Conservation (phyloP, 164 flowering plant genomes). For the Nymphaea colorata region DNA sequence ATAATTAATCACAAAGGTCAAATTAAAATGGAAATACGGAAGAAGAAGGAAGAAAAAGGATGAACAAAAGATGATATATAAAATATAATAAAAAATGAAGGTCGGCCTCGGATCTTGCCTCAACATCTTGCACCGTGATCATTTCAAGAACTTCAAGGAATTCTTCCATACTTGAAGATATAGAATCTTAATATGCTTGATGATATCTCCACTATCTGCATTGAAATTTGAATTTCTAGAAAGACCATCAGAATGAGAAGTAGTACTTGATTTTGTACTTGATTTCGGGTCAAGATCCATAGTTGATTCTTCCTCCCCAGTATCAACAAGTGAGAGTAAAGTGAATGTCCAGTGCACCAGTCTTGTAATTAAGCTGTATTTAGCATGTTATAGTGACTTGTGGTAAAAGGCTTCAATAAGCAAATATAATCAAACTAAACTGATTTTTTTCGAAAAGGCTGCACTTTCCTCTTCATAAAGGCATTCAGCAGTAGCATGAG, state of each 20-base stretch:
- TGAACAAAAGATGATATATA: too few relatives aligned
- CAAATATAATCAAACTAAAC: too few relatives aligned
- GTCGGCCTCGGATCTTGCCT: slow-evolving; percentile 57
- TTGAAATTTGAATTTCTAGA: neutral
- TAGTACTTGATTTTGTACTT: neutral
- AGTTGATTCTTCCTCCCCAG: slow-evolving; percentile 7
- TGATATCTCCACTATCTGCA: neutral
- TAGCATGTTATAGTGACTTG: too few relatives aligned
- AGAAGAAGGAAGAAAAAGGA: too few relatives aligned
- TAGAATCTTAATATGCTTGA: neutral
- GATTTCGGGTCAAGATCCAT: neutral
- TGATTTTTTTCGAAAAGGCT: too few relatives aligned
- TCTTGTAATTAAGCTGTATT: slow-evolving; percentile 83
- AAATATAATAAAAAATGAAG: too few relatives aligned
- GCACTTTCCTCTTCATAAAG: too few relatives aligned
- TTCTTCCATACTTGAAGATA: slow-evolving; percentile 16
- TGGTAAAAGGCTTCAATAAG: too few relatives aligned
- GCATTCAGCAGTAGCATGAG: too few relatives aligned
- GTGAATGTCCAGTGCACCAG: slow-evolving; percentile 88
- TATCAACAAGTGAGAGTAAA: slow-evolving; percentile 38
- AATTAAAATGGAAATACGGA: too few relatives aligned
- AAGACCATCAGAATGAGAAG: neutral
- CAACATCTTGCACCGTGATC: slow-evolving; percentile 66
- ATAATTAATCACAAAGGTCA: too few relatives aligned
- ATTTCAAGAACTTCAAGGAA: slow-evolving; percentile 41